phyloP scores from a whole-genome alignment of 306 rosid genomes.

The Corylus americana region DNA sequence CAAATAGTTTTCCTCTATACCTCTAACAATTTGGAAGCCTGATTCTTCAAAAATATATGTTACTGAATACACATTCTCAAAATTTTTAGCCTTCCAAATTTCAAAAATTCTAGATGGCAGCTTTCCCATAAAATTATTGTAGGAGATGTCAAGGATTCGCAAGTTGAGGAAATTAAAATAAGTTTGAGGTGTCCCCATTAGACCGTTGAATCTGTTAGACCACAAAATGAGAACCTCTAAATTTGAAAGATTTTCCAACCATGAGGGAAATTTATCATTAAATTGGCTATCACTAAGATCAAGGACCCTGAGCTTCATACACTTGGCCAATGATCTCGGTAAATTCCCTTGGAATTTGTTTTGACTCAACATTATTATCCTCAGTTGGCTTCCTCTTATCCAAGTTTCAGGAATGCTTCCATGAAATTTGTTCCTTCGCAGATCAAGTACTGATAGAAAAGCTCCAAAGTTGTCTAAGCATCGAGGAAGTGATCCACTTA shows the following conservation, averaged over 20 bases:
- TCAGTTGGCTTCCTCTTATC: not conserved
- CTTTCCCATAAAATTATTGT: not conserved
- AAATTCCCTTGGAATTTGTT: not conserved
- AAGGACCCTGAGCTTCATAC: not conserved
- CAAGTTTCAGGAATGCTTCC: not conserved
- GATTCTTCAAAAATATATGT: too few species aligned
- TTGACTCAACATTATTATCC: not conserved
- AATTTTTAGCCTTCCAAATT: not conserved
- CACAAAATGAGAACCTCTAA: not conserved
- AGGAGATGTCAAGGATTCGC: not conserved
- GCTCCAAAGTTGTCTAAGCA: not conserved
- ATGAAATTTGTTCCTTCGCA: not conserved
- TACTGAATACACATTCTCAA: not conserved
- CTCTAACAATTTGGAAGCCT: not conserved
- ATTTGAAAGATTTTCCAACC: not conserved
- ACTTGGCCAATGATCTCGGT: not conserved
- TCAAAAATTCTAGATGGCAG: not conserved
- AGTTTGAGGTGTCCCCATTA: not conserved
- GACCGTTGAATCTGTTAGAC: not conserved
- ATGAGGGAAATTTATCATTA: not conserved
- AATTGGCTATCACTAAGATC: not conserved
- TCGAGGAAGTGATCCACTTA: slow-evolving; percentile 4
- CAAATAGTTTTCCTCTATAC: not conserved
- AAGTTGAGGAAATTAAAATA: not conserved
- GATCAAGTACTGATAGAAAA: not conserved